phyloP scores from a whole-genome alignment of 345 rosid genomes.

The Erucastrum elatum region DNA sequence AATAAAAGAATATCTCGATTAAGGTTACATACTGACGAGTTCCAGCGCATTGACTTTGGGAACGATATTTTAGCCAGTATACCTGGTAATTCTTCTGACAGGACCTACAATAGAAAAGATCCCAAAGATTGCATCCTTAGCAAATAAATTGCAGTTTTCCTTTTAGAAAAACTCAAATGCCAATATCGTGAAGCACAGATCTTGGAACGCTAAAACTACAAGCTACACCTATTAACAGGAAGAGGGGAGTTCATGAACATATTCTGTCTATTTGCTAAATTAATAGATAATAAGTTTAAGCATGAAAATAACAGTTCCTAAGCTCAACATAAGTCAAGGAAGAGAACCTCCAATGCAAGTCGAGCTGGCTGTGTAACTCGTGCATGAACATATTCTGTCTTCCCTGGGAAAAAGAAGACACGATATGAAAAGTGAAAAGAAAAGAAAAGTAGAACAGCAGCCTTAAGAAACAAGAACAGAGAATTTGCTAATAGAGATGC shows the following conservation, averaged over 20 bases:
- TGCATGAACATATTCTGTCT: constrained; percentile 78
- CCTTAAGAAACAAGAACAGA: constrained; percentile 17
- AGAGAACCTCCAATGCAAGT: constrained; percentile 69
- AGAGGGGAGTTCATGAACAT: no score
- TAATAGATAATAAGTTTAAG: no score
- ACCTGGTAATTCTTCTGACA: constrained; percentile 79
- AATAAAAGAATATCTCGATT: constrained; percentile 1
- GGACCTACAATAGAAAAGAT: constrained; percentile 51
- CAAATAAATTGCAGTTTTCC: constrained; percentile 11
- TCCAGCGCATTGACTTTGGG: constrained; percentile 98
- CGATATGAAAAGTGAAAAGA: no score
- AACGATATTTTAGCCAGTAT: constrained; percentile 74
- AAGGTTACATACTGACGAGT: constrained; percentile 60
- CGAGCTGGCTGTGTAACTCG: constrained; percentile 68
- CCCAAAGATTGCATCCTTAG: constrained; percentile 1
- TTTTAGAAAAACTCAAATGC: constrained; percentile 19
- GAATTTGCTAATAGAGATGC: constrained; percentile 18
- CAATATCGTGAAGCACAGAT: constrained; percentile 17
- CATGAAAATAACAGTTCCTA: constrained; percentile 4
- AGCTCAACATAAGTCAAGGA: constrained; percentile 31
- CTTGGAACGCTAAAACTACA: neutral
- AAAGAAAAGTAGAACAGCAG: constrained; percentile 4
- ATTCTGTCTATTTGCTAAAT: no score
- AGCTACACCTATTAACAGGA: constrained; percentile 5
- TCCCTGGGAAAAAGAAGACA: constrained; percentile 57